Percentiles rank a stretch among this genome's conserved stretches.
Evolutionary conservation across 2,329 filamentous ascomycete species (phyloP).

Genomic region (Dendryphion nanum): DNA sequence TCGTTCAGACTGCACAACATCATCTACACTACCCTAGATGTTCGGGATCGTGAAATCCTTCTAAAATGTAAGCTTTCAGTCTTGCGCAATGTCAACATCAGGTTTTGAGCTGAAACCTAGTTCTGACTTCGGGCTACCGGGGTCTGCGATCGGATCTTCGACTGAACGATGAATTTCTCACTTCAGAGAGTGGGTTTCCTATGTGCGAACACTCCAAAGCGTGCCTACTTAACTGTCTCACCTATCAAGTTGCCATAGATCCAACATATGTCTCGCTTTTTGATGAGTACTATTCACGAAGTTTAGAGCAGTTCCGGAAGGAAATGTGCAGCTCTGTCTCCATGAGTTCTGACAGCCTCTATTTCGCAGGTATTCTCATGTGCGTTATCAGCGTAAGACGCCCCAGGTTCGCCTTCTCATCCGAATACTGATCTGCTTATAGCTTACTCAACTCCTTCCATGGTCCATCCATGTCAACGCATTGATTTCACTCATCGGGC

Average conservation of each 20-base stretch:
- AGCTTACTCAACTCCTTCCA: constrained; percentile 5
- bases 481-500: constrained; percentile 1
- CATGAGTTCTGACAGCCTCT: neutral
- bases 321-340: neutral
- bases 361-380: constrained; percentile 6
- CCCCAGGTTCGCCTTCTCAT: too few relatives aligned
- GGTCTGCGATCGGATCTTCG: neutral
- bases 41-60: neutral
- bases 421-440: neutral
- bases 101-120: neutral
- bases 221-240: neutral
- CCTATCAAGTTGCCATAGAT: neutral
- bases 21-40: neutral
- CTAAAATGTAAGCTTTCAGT: neutral
- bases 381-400: constrained; percentile 4
- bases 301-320: constrained; percentile 2
- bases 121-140: neutral
- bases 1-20: neutral
- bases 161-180: neutral
- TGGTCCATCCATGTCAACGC: constrained; percentile 5
- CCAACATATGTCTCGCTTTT: neutral
- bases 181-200: neutral
- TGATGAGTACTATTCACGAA: neutral
- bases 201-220: neutral
- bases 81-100: neutral